Evolutionary conservation across 2,329 filamentous ascomycete genomes (phyloP).

Genomic region (Neonectria magnoliae): DNA sequence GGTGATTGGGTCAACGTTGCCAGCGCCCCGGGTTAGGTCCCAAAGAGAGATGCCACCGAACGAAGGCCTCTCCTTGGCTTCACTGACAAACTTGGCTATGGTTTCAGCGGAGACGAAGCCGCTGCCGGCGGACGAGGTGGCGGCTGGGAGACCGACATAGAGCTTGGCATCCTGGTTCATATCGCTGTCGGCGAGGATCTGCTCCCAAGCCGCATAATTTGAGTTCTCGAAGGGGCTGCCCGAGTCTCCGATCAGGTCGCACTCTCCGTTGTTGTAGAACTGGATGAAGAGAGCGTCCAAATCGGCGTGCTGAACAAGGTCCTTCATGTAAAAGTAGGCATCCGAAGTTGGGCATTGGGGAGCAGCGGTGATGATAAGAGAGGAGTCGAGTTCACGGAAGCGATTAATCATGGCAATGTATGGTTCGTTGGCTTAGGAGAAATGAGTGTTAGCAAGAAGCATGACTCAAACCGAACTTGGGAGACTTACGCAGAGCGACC

Average conservation of each 20-base stretch:
- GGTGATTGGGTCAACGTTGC: slow-evolving; percentile 39
- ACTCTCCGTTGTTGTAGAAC: slow-evolving; percentile 60
- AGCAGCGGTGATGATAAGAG: slow-evolving; percentile 54
- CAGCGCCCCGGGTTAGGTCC: slow-evolving; percentile 52
- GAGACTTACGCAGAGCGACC: slow-evolving; percentile 43
- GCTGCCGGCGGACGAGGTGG: slow-evolving; percentile 38
- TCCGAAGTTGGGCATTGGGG: slow-evolving; percentile 54
- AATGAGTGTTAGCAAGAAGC: background rate
- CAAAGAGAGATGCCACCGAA: slow-evolving; percentile 60
- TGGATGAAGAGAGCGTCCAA: slow-evolving; percentile 59
- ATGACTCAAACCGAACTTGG: background rate
- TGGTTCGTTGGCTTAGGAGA: slow-evolving; percentile 45
- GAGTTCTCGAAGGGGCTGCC: slow-evolving; percentile 45
- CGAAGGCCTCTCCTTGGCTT: slow-evolving; percentile 47
- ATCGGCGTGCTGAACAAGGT: slow-evolving; percentile 51
- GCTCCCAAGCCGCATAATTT: slow-evolving; percentile 57
- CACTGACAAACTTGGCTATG: slow-evolving; percentile 52
- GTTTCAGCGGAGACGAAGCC: slow-evolving; percentile 49
- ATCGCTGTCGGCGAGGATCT: slow-evolving; percentile 45
- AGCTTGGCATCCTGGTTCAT: slow-evolving; percentile 55
- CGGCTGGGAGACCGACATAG: slow-evolving; percentile 56
- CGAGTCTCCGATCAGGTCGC: slow-evolving; percentile 48
- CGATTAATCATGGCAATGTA: slow-evolving; percentile 52
- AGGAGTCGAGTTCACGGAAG: slow-evolving; percentile 46
- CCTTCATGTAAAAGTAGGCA: slow-evolving; percentile 46